A percentile compares a stretch with the other conserved stretches of the same genome.
Conservation (phyloP, 1,284 basidiomycete genomes). For the Xerocomus tenax region DNA sequence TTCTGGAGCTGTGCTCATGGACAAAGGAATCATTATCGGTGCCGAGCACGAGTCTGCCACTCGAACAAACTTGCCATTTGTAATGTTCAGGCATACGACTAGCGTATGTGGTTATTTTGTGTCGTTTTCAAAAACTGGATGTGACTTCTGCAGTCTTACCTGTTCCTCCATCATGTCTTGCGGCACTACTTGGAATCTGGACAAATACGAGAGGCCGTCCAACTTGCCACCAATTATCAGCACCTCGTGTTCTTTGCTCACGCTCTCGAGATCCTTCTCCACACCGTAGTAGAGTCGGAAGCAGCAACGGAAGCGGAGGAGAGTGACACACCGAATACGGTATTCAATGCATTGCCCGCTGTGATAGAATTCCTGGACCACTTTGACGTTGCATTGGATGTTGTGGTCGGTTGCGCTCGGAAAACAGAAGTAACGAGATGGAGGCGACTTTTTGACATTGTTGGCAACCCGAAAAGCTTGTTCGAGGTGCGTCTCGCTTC, state of each 20-base stretch:
- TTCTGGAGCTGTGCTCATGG: slow-evolving; percentile 82
- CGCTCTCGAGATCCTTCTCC: slow-evolving; percentile 87
- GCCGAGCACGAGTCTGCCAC: slow-evolving; percentile 82
- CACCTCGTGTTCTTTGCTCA: slow-evolving; percentile 89
- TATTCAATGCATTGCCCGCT: slow-evolving; percentile 43
- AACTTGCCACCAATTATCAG: slow-evolving; percentile 82
- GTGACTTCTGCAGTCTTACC: slow-evolving; percentile 59
- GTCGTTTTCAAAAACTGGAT: neutral
- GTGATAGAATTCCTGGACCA: slow-evolving; percentile 91
- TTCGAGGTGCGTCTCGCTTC: slow-evolving; percentile 60
- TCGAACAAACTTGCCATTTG: slow-evolving; percentile 76
- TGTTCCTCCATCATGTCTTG: slow-evolving; percentile 91
- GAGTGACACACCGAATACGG: slow-evolving; percentile 20
- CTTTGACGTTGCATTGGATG: slow-evolving; percentile 83
- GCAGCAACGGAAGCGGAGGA: slow-evolving; percentile 34
- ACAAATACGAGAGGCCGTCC: slow-evolving; percentile 72
- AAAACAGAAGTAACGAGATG: slow-evolving; percentile 95
- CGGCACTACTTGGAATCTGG: slow-evolving; percentile 71
- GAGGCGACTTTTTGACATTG: slow-evolving; percentile 80
- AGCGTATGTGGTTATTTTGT: slow-evolving; percentile 48
- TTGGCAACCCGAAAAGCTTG: slow-evolving; percentile 83
- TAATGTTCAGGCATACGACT: slow-evolving; percentile 86
- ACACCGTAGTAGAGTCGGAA: slow-evolving; percentile 92
- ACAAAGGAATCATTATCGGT: slow-evolving; percentile 97
- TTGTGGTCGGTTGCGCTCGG: slow-evolving; percentile 91